Base-by-base conservation (phyloP, 768 basidiomycete species). In the Podaxis sp. region DNA sequence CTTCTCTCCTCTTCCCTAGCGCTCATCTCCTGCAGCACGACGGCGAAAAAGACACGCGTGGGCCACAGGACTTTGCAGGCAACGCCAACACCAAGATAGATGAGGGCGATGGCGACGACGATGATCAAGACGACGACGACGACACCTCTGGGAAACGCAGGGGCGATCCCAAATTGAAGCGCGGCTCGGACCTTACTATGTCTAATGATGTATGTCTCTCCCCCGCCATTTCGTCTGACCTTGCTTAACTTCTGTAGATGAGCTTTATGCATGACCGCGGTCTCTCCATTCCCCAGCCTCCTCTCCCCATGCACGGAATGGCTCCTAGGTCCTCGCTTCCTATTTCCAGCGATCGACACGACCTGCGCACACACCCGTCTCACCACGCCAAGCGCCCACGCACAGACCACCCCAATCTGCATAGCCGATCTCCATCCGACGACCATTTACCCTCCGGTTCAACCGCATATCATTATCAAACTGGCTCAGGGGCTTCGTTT, bases 11-110 rank as follows among this genome's bases (percentile, higher is more conserved):
- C 57, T 46, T 55, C 51, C 6, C 24, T 39, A 52, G 33, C 33
- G 48, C 67, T 55, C 58, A 44, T 65, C 60, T 26, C 54, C 30
- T 53, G 39, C 67, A 83, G 83, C 78, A 80, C 66, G 80, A 83
- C 54, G 83, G 82, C 60, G 82, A 83, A 67, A 77, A 76, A 64
- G 83, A 84, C 65, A 77, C 79, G 6, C 77, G 77, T 38, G 77
- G 78, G 6, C 80, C 81, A 1, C 60, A 68, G 11, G 82, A 84
- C 66, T 84, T 84, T 66, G 78, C 78, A 3, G 79, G 77, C 11
- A 72, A 67, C 65, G 66, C 70, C 13, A 67, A 59, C 22, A 72
- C 66, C 59, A 73, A 73, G 62, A 66, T 73, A 38, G 77, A 78
- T 28, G 75, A 75, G 2, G 80, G 71, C 52, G 82, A 73, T 17